Conservation (phyloP, 306 rosid genomes). For the Carpinus viminea region DNA sequence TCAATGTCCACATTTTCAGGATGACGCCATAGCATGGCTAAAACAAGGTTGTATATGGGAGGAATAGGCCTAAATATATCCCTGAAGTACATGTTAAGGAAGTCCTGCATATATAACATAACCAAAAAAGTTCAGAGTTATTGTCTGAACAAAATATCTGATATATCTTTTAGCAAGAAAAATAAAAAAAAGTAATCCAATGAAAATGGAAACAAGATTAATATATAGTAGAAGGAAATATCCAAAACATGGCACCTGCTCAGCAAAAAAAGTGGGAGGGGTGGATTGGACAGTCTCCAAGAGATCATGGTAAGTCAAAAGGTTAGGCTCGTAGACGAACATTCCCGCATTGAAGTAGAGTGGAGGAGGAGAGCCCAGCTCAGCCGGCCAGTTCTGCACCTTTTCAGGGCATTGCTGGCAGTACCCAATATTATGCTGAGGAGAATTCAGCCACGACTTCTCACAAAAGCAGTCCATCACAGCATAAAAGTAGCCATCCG, state of each 20-base stretch:
- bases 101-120: slow-evolving; percentile 45
- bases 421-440: slow-evolving; percentile 55
- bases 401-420: slow-evolving; percentile 64
- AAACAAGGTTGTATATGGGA: slow-evolving; percentile 52
- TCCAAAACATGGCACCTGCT: slow-evolving; percentile 36
- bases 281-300: slow-evolving; percentile 45
- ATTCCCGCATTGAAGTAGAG: slow-evolving; percentile 70
- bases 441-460: slow-evolving; percentile 54
- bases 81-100: slow-evolving; percentile 67
- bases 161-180: no score
- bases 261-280: slow-evolving; percentile 59
- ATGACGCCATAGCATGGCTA: slow-evolving; percentile 68
- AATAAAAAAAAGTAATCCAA: no score
- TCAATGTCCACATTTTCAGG: slow-evolving; percentile 56
- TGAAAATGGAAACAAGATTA: neutral
- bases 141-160: no score
- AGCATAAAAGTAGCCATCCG: slow-evolving; percentile 55
- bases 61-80: slow-evolving; percentile 55
- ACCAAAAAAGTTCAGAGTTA: neutral
- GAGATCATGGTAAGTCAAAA: slow-evolving; percentile 37
- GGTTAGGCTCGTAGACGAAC: slow-evolving; percentile 61
- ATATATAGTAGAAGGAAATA: neutral
- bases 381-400: slow-evolving; percentile 57
- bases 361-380: slow-evolving; percentile 49
- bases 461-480: slow-evolving; percentile 75